Conservation (phyloP, 768 basidiomycete genomes). For the Tulasnella sp. region DNA sequence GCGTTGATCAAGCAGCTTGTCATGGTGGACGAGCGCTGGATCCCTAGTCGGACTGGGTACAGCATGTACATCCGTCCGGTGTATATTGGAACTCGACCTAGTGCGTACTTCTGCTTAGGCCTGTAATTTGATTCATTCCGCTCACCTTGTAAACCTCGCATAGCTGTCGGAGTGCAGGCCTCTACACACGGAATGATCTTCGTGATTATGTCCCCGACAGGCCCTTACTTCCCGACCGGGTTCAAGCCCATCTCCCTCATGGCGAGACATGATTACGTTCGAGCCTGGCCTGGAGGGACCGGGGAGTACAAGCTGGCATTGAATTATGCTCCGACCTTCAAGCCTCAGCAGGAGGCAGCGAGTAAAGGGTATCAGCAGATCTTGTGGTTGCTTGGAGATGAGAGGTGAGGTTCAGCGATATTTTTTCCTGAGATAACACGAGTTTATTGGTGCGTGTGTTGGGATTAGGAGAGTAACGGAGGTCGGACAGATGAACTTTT, state of each 20-base stretch:
- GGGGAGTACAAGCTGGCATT: constrained; percentile 59
- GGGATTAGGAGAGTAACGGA: constrained; percentile 41
- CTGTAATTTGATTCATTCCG: neutral
- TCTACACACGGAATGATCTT: constrained; percentile 80
- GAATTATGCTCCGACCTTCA: constrained; percentile 59
- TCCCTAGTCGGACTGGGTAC: constrained; percentile 66
- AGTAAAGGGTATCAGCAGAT: constrained; percentile 71
- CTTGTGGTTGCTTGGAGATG: constrained; percentile 69
- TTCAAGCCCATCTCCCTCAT: constrained; percentile 52
- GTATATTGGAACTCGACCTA: constrained; percentile 43
- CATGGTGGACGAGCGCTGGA: constrained; percentile 73
- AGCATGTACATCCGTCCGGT: constrained; percentile 86
- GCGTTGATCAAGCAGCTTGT: constrained; percentile 64
- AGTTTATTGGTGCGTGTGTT: constrained; percentile 29
- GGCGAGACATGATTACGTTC: constrained; percentile 74
- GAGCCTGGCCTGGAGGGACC: constrained; percentile 76
- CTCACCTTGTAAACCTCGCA: neutral
- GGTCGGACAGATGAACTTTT: constrained; percentile 79
- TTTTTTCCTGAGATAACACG: constrained; percentile 18
- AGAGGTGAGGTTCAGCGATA: constrained; percentile 34
- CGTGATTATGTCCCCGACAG: constrained; percentile 68
- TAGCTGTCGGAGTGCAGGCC: constrained; percentile 55
- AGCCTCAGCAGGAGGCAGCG: constrained; percentile 62
- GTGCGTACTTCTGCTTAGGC: neutral
- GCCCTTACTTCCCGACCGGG: constrained; percentile 50